Base-by-base conservation (phyloP, 495 filamentous ascomycete genomes). In the Penicillium herquei region DNA sequence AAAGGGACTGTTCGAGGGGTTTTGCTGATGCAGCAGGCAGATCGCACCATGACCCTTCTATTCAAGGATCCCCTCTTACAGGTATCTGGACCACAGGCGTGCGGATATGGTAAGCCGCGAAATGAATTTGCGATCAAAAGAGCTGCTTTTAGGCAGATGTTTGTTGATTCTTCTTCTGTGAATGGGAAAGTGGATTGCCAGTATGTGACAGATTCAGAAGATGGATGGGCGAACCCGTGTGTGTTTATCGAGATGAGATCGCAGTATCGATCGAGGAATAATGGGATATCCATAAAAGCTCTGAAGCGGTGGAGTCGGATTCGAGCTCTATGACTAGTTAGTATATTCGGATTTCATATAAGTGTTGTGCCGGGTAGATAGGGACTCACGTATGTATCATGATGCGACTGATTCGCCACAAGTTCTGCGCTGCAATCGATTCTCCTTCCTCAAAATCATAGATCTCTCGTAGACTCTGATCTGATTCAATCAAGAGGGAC, bases 221-320 rank as follows among this genome's bases (percentile, higher is more conserved):
- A 51, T 3, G 39, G 35, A 21, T 44, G 14, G 6, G 53, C 47
- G 37, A 54, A 51, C n/a, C 40, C 34, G 8, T 54, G 39, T 21
- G 67, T 70, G 7, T 68, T 64, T 18, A 72, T 70, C 30, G 72
- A 71, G 34, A 64, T 60, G 7, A 82, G 69, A 54, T 81, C 78
- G 49, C 78, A 82, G 47, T 80, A 76, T 54, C 77, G 77, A 31
- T 73, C 70, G 0, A 72, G 63, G 55, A 81, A 81, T 7, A 82
- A 61, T 6, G 79, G 78, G 6, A 76, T 62, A 49, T 82, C 77
- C 48, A 70, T 71, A 54, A 82, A 82, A 33, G 78, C 78, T 52
- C 68, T 67, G 61, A 78, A 82, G 7, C 78, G 77, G 42, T 82
- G 78, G 6, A 80, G 55, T 40, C 76, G 78, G 37, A 77, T 77